Percentiles rank a stretch among this genome's conserved stretches.
phyloP scores from a whole-genome alignment of 2,329 filamentous ascomycete species.

The Orbilia oligospora region DNA sequence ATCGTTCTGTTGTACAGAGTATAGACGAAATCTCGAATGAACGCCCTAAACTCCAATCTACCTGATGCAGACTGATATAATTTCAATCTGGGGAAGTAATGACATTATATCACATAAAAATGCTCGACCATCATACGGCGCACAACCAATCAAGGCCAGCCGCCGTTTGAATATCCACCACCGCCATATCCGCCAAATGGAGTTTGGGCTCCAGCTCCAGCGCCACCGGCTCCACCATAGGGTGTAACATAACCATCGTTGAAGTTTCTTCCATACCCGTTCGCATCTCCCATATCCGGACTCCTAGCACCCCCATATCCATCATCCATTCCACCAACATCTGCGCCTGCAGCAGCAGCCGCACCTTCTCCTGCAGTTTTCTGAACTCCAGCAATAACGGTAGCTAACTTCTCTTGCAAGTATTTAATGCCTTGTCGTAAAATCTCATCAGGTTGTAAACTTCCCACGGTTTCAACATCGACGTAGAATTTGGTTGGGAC shows the following conservation, averaged over 20 bases:
- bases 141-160: slow-evolving; percentile 34
- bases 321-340: slow-evolving; percentile 63
- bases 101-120: slow-evolving; percentile 25
- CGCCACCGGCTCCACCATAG: slow-evolving; percentile 62
- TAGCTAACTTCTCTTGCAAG: slow-evolving; percentile 89
- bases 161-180: slow-evolving; percentile 58
- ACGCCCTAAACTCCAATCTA: slow-evolving; percentile 43
- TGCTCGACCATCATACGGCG: neutral
- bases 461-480: slow-evolving; percentile 90
- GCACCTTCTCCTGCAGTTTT: slow-evolving; percentile 72
- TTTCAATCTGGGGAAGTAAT: slow-evolving; percentile 21
- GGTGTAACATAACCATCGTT: slow-evolving; percentile 63
- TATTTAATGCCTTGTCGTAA: slow-evolving; percentile 89
- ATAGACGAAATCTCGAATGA: slow-evolving; percentile 21
- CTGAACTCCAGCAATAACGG: slow-evolving; percentile 78
- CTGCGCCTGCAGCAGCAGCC: slow-evolving; percentile 68
- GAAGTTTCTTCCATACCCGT: slow-evolving; percentile 60
- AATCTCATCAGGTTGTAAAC: slow-evolving; percentile 89
- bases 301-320: slow-evolving; percentile 61
- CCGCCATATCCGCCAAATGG: slow-evolving; percentile 58
- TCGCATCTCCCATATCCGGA: slow-evolving; percentile 55
- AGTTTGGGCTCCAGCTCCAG: slow-evolving; percentile 54
- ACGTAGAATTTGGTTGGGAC: slow-evolving; percentile 89
- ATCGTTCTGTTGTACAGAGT: slow-evolving; percentile 35
- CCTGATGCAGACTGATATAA: slow-evolving; percentile 26